phyloP scores from a whole-genome alignment of 768 basidiomycete genomes.

The Boletus vinaceobasis region DNA sequence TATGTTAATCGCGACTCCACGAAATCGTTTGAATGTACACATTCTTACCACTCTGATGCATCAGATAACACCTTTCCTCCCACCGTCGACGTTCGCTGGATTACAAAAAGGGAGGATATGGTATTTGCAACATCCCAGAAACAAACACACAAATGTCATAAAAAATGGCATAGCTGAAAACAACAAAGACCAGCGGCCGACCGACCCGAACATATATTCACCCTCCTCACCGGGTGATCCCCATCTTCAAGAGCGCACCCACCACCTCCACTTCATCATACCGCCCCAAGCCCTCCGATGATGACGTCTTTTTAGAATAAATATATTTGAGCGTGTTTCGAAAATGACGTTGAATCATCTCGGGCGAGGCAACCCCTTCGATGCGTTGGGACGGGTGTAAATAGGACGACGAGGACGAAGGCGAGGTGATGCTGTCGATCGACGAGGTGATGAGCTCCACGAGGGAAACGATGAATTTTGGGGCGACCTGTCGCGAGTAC shows the following conservation, averaged over 20 bases:
- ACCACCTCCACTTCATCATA: conserved; percentile 90
- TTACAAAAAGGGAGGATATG: no score
- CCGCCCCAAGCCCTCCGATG: conserved; percentile 32
- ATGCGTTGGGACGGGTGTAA: conserved; percentile 87
- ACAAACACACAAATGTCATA: no score
- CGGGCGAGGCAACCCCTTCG: conserved; percentile 89
- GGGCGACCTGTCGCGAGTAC: conserved; percentile 59
- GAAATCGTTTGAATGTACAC: no score
- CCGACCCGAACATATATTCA: no score
- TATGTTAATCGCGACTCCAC: no score
- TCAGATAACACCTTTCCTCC: no score
- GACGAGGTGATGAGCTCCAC: conserved; percentile 94
- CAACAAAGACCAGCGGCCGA: no score
- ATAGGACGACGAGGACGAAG: conserved; percentile 43
- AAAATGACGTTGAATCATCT: conserved; percentile 94
- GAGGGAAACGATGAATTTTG: conserved; percentile 95
- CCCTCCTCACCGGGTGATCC: conserved; percentile 44
- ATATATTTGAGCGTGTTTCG: conserved; percentile 85
- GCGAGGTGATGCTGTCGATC: conserved; percentile 86
- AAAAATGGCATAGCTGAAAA: no score
- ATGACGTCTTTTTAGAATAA: conserved; percentile 60
- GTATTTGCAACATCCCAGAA: no score
- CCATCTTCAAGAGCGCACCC: conserved; percentile 89
- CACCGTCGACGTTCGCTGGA: no score
- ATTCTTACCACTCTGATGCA: no score